These are phyloP conservation scores for Scedosporium aurantiacum DNA, from an alignment of 2,329 filamentous ascomycete species.

Conservation along the genomic window DNA sequence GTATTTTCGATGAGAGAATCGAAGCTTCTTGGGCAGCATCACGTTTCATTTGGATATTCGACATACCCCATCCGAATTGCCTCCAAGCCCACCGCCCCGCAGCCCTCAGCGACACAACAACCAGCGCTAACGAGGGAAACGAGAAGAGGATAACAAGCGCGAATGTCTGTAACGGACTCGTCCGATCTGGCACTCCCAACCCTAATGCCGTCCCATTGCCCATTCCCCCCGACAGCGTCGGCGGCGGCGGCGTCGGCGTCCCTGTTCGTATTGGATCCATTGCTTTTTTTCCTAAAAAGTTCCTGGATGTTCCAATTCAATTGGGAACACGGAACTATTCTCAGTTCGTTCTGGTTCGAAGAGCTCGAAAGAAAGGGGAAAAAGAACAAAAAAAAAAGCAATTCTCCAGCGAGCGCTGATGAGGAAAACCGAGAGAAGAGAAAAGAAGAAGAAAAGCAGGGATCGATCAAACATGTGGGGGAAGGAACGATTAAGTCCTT, in stretches of 20 bases:
- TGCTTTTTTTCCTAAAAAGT: background rate
- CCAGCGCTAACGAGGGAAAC: conserved; percentile 19
- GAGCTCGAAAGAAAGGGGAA: background rate
- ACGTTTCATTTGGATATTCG: background rate
- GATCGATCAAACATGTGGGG: background rate
- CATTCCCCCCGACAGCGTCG: background rate
- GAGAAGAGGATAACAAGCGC: conserved; percentile 21
- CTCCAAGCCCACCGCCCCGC: conserved; percentile 18
- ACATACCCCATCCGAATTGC: conserved; percentile 17
- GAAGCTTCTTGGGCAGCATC: too few species aligned
- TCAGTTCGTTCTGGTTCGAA: background rate
- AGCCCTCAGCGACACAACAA: conserved; percentile 16
- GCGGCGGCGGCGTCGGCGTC: background rate
- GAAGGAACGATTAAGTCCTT: background rate
- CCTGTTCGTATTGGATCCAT: background rate
- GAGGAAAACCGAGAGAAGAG: background rate
- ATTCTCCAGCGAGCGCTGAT: background rate
- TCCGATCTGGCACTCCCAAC: background rate
- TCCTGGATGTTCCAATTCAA: background rate
- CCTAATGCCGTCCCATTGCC: background rate
- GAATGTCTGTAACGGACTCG: conserved; percentile 16
- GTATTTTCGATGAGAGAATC: background rate
- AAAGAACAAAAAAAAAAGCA: background rate
- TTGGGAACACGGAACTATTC: background rate
- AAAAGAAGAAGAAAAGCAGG: background rate